Base-by-base conservation (phyloP, 1,284 basidiomycete species). In the Sporisorium scitamineum region DNA sequence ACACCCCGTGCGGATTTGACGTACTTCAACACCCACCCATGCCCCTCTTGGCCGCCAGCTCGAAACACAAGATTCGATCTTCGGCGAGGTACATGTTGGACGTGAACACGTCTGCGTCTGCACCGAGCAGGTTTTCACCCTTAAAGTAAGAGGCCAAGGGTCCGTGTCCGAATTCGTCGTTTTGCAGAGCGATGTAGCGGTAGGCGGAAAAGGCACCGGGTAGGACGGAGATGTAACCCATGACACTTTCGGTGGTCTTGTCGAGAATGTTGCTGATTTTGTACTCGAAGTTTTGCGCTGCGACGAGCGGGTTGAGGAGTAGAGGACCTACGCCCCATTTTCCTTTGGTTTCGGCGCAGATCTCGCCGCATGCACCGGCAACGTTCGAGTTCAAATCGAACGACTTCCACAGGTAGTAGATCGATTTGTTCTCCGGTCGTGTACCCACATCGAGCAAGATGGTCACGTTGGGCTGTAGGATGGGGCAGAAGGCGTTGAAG, bases 121-220 rank as follows among this genome's bases (percentile, higher is more conserved):
- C 90, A 9, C 94, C 94, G 76, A 94, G 91, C 52, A 97, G 87
- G 34, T 93, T 90, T 85, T 99, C 97, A 29, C 97, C 96, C 85
- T 97, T 95, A 88, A 99, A 99, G 86, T 99, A 99, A 0, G 93
- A 94, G 0, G 93, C 92, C 0, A 99, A 87, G 0, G 97, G 97
- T 0, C 96, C 97, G 22, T 89, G 88, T 0, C 95, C 95, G 41
- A 90, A 88, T 63, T 91, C 90, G 85, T 96, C 90, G 81, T 99
- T 98, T 85, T 94, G 92, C 53, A 97, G 85, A 0, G 94, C 94
- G 72, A 94, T 94, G 83, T 94, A 95, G 54, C 92, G 87, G 60
- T 89, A 86, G 4, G 88, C 88, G 88, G 39, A 70, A 47, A 81
- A 80, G 2, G 78, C 79, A 44, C 59, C 81, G 9, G 77, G 76